A percentile compares a stretch with the other conserved stretches of the same genome.
Evolutionary conservation across 163 green algal genomes (phyloP).

Genomic region (Chloroidium sp.): DNA sequence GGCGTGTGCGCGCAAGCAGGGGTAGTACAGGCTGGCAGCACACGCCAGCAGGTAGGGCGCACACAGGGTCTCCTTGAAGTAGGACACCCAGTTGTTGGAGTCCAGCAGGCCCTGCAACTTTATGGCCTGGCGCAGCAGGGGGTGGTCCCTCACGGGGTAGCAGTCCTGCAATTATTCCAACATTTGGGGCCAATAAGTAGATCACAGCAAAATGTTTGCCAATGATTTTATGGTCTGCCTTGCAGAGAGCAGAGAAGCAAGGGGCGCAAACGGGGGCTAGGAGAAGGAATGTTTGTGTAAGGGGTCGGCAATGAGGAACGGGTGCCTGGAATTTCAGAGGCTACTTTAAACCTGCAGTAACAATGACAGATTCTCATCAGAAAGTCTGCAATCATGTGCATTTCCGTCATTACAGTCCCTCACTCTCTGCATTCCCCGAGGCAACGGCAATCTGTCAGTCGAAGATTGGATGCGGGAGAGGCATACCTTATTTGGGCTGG

Average conservation of each 20-base stretch:
- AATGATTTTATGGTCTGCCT: background rate
- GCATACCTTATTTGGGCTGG: background rate
- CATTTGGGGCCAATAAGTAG: background rate
- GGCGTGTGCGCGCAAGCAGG: too few relatives aligned
- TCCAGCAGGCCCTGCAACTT: constrained; percentile 23
- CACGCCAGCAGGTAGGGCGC: constrained; percentile 55
- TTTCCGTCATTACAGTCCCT: background rate
- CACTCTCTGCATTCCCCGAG: background rate
- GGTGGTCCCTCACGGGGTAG: constrained; percentile 27
- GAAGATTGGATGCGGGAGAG: background rate
- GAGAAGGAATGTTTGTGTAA: background rate
- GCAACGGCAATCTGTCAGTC: background rate
- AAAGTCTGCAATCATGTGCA: background rate
- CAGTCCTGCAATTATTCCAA: constrained; percentile 15
- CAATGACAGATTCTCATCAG: background rate
- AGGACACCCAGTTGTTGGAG: constrained; percentile 34
- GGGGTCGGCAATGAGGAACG: background rate
- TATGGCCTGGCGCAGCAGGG: constrained; percentile 36
- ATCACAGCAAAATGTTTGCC: background rate
- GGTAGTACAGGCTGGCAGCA: too few relatives aligned
- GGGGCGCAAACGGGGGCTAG: background rate
- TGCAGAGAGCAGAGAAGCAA: background rate
- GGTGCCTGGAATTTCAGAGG: background rate
- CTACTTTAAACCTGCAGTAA: background rate
- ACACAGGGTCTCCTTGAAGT: constrained; percentile 34